Conservation (phyloP, 169 alveolate genomes). For the Neospora caninum region DNA sequence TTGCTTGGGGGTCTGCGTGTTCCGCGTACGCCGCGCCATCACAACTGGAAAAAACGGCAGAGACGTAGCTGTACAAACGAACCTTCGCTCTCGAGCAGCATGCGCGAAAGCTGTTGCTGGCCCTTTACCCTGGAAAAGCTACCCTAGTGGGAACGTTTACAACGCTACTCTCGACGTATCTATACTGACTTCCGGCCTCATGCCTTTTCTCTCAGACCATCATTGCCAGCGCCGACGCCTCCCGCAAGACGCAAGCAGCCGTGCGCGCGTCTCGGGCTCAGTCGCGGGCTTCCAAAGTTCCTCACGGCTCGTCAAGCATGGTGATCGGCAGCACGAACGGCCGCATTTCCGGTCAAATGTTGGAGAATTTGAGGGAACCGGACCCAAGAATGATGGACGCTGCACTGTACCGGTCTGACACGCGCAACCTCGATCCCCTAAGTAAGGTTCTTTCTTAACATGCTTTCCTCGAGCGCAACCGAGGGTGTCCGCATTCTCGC, state of each 20-base stretch:
- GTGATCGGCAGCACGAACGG: neutral
- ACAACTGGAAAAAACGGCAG: no score
- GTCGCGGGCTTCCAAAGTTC: constrained; percentile 12
- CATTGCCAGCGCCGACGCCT: neutral
- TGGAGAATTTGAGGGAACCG: constrained; percentile 23
- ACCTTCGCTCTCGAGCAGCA: no score
- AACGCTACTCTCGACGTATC: no score
- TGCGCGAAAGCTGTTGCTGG: no score
- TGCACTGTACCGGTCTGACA: constrained; percentile 10
- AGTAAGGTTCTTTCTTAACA: neutral
- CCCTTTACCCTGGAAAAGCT: no score
- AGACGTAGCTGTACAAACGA: no score
- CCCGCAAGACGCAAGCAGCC: neutral
- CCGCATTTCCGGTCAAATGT: neutral
- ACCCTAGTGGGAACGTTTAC: no score
- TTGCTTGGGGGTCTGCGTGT: no score
- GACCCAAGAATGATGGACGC: constrained; percentile 27
- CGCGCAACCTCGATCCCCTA: constrained; percentile 30
- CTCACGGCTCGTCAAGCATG: constrained; percentile 8
- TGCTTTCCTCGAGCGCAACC: neutral
- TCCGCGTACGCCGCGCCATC: no score
- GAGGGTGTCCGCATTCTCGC: neutral
- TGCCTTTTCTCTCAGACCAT: neutral
- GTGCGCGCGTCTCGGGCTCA: constrained; percentile 43
- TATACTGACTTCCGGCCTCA: no score